phyloP scores from a whole-genome alignment of 2,329 filamentous ascomycete genomes.

The Calonectria naviculata region DNA sequence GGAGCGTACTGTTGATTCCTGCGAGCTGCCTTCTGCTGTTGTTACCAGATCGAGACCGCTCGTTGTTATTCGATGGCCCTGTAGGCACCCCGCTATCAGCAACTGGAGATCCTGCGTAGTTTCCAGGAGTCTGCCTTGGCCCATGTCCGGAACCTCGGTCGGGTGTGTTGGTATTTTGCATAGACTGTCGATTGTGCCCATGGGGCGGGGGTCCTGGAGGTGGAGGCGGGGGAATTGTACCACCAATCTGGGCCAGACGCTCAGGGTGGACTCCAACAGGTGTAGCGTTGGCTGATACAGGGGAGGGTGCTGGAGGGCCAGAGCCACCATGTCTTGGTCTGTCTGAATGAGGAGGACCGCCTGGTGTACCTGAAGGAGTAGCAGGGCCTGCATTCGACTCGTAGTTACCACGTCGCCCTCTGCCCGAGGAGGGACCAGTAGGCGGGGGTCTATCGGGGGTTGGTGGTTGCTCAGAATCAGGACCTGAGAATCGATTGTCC shows the following conservation, averaged over 20 bases:
- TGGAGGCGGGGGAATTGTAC: conserved; percentile 45
- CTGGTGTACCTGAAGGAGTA: conserved; percentile 41
- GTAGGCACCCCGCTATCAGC: conserved; percentile 47
- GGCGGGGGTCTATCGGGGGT: conserved; percentile 64
- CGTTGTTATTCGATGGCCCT: conserved; percentile 48
- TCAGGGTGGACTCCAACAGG: conserved; percentile 60
- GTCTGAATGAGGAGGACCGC: conserved; percentile 51
- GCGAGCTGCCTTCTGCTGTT: conserved; percentile 65
- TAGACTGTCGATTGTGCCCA: conserved; percentile 44
- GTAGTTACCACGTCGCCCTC: conserved; percentile 58
- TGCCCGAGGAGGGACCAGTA: conserved; percentile 63
- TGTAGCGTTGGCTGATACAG: conserved; percentile 38
- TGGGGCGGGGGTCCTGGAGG: conserved; percentile 44
- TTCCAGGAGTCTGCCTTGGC: conserved; percentile 37
- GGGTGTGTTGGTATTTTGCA: conserved; percentile 44
- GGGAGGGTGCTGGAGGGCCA: conserved; percentile 36
- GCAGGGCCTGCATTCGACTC: conserved; percentile 47
- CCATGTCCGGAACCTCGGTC: conserved; percentile 41
- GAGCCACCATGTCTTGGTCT: conserved; percentile 53
- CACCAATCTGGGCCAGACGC: conserved; percentile 59
- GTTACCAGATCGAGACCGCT: conserved; percentile 46
- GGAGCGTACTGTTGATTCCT: conserved; percentile 69
- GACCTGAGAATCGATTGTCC: conserved; percentile 54
- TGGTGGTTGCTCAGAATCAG: conserved; percentile 54
- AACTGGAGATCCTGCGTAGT: conserved; percentile 35